Conservation (phyloP, 2,329 filamentous ascomycete species). For the Leptodontidium sp. region DNA sequence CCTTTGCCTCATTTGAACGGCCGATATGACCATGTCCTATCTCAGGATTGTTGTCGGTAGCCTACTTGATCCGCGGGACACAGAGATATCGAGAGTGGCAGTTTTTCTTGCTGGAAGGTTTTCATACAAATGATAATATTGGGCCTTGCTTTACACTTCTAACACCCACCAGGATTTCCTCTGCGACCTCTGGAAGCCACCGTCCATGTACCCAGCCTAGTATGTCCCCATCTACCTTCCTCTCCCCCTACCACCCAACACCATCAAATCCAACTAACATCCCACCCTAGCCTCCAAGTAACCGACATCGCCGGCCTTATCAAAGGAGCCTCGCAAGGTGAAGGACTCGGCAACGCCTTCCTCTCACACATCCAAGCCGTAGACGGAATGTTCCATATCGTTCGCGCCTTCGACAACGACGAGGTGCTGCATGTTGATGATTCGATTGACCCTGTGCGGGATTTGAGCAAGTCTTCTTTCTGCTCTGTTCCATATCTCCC, state of each 20-base stretch:
- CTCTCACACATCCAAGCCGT: constrained; percentile 56
- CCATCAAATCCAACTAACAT: background rate
- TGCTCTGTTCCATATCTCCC: background rate
- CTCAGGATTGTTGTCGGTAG: no score
- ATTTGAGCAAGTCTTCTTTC: constrained; percentile 49
- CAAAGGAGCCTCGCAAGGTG: constrained; percentile 54
- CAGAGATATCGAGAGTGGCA: no score
- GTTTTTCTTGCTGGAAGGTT: no score
- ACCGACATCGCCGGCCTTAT: constrained; percentile 57
- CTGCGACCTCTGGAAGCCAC: constrained; percentile 56
- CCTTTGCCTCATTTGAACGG: no score
- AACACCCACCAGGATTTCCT: constrained; percentile 51
- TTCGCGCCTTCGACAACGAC: constrained; percentile 56
- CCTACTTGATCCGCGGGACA: no score
- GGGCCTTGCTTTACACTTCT: background rate
- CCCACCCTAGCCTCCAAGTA: constrained; percentile 51
- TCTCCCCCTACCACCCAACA: background rate
- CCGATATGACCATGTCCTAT: no score
- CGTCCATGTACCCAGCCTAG: constrained; percentile 53
- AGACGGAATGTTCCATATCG: constrained; percentile 56
- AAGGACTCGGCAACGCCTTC: constrained; percentile 56
- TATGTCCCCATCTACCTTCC: background rate
- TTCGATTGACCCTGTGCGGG: constrained; percentile 54
- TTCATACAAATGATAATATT: background rate
- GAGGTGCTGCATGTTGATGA: constrained; percentile 57